These are phyloP conservation scores for Vitis hybrid DNA, from an alignment of 177 flowering plant genomes.

Conservation along the genomic window DNA sequence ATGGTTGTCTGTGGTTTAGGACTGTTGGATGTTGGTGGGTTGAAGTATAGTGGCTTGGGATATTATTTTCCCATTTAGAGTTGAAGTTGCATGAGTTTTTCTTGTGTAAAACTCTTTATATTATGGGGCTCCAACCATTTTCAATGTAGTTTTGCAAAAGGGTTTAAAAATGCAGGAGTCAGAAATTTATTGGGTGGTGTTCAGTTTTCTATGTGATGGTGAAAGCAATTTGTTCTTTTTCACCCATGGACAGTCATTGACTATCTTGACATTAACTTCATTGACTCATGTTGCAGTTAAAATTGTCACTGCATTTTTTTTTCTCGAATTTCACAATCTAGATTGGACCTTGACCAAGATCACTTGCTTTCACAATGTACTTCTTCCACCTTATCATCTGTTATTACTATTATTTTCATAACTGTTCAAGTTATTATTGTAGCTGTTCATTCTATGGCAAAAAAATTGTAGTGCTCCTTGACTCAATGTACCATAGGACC, in stretches of 20 bases:
- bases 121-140: background rate
- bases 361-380: background rate
- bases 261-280: background rate
- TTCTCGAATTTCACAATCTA: background rate
- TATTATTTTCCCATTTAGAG: too few species aligned
- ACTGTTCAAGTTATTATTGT: background rate
- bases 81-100: too few species aligned
- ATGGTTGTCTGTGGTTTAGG: too few species aligned
- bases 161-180: background rate
- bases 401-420: background rate
- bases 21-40: too few species aligned
- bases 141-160: background rate
- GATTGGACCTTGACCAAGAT: background rate
- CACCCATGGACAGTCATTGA: background rate
- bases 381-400: too few species aligned
- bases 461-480: constrained; percentile 32
- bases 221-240: background rate
- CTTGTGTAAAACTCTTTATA: too few species aligned
- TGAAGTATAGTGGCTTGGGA: too few species aligned
- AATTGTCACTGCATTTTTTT: background rate
- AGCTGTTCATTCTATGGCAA: background rate
- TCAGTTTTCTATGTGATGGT: background rate
- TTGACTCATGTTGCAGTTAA: background rate
- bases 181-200: background rate
- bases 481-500: constrained; percentile 61